These are phyloP conservation scores for Lactarius akahatsu DNA, from an alignment of 768 basidiomycete genomes.

Conservation along the genomic window DNA sequence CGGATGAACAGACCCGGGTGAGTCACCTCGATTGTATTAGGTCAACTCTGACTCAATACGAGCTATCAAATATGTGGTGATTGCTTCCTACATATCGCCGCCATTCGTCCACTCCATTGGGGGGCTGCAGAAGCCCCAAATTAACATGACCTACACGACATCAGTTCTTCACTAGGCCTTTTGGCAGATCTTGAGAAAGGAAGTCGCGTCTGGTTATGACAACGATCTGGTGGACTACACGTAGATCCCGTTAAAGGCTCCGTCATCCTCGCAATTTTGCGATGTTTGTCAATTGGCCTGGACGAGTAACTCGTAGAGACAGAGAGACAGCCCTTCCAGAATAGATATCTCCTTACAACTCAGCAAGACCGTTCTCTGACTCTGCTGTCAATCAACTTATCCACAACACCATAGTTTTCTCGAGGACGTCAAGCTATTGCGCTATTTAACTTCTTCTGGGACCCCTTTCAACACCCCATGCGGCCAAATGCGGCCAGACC, in stretches of 20 bases:
- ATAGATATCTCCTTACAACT: neutral
- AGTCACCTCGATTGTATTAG: neutral
- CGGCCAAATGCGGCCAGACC: conserved; percentile 1
- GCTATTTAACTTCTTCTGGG: neutral
- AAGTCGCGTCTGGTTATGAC: neutral
- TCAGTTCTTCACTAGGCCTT: neutral
- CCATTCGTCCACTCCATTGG: neutral
- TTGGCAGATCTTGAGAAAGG: neutral
- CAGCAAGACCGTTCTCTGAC: neutral
- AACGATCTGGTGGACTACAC: neutral
- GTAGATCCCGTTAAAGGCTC: too few species aligned
- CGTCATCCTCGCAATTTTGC: neutral
- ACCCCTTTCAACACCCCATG: neutral
- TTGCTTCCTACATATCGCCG: neutral
- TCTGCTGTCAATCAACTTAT: neutral
- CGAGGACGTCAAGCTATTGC: neutral
- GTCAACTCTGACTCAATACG: neutral
- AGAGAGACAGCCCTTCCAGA: neutral
- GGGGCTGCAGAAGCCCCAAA: neutral
- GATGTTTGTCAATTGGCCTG: neutral
- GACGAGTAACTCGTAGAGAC: neutral
- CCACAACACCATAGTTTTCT: neutral
- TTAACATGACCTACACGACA: neutral
- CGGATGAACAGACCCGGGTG: neutral
- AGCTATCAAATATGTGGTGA: neutral